Evolutionary conservation across 2,329 filamentous ascomycete genomes (phyloP).

Genomic region (Alternaria atra): DNA sequence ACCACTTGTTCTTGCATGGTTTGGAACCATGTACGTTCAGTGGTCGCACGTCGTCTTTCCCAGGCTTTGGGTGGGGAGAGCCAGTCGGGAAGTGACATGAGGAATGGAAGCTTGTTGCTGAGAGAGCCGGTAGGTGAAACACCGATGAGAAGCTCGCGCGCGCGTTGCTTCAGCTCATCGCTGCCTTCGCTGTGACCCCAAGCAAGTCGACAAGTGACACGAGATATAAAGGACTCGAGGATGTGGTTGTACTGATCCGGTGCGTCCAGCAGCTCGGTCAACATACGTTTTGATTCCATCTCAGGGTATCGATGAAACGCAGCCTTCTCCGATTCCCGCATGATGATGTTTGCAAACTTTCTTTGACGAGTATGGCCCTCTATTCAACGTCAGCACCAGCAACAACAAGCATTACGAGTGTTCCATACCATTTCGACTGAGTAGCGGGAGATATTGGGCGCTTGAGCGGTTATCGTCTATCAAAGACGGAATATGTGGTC

Average conservation of each 20-base stretch:
- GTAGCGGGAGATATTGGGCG: slow-evolving; percentile 56
- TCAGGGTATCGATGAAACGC: slow-evolving; percentile 56
- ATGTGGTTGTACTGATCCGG: slow-evolving; percentile 55
- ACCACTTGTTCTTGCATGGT: slow-evolving; percentile 56
- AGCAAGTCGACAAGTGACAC: slow-evolving; percentile 58
- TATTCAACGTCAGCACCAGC: slow-evolving; percentile 30
- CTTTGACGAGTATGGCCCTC: slow-evolving; percentile 55
- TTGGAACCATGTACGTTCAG: slow-evolving; percentile 56
- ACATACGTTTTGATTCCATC: slow-evolving; percentile 56
- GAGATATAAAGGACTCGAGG: slow-evolving; percentile 56
- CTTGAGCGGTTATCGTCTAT: slow-evolving; percentile 56
- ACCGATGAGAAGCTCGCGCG: slow-evolving; percentile 57
- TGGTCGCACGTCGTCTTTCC: slow-evolving; percentile 55
- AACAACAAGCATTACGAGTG: no score
- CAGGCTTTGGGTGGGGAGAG: slow-evolving; percentile 55
- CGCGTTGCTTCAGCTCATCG: slow-evolving; percentile 58
- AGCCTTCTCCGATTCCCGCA: slow-evolving; percentile 54
- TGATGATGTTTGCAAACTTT: slow-evolving; percentile 57
- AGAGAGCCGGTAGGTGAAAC: slow-evolving; percentile 58
- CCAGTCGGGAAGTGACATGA: slow-evolving; percentile 57
- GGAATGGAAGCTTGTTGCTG: slow-evolving; percentile 56
- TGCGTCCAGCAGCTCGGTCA: slow-evolving; percentile 56
- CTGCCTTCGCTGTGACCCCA: slow-evolving; percentile 57
- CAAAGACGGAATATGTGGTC: slow-evolving; percentile 56
- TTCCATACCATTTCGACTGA: slow-evolving; percentile 54